phyloP scores from a whole-genome alignment of 23 red algal genomes.

The Agarophyton chilense region DNA sequence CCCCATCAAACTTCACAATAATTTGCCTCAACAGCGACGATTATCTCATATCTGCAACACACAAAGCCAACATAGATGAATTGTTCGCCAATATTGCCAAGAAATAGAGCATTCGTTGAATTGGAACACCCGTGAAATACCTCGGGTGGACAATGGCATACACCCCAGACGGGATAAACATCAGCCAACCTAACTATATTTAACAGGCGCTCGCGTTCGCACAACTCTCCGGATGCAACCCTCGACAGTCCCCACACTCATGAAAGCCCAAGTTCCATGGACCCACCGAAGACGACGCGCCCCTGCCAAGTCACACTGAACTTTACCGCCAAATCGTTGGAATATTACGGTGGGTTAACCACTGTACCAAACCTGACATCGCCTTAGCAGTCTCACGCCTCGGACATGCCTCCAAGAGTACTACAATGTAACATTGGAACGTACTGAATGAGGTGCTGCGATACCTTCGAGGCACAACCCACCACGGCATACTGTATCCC shows the following conservation, averaged over 20 bases:
- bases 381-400: not conserved
- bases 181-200: slow-evolving; percentile 14
- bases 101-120: not conserved
- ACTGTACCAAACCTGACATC: slow-evolving; percentile 1
- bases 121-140: not conserved
- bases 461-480: not conserved
- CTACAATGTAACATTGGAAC: not conserved
- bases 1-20: not conserved
- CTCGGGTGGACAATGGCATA: not conserved
- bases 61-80: not conserved
- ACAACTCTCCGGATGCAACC: not conserved
- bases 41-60: slow-evolving; percentile 4
- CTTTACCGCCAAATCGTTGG: not conserved
- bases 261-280: not conserved
- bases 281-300: not conserved
- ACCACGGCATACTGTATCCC: not conserved
- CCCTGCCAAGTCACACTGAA: not conserved
- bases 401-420: not conserved
- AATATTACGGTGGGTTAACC: not conserved
- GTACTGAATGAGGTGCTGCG: not conserved
- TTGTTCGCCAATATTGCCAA: not conserved
- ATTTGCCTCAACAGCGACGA: too few species aligned
- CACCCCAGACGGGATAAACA: not conserved
- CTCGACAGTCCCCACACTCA: not conserved
- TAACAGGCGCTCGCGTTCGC: not conserved